Evolutionary conservation across 2,329 filamentous ascomycete genomes (phyloP).

Genomic region (Verticillium nonalfalfae): DNA sequence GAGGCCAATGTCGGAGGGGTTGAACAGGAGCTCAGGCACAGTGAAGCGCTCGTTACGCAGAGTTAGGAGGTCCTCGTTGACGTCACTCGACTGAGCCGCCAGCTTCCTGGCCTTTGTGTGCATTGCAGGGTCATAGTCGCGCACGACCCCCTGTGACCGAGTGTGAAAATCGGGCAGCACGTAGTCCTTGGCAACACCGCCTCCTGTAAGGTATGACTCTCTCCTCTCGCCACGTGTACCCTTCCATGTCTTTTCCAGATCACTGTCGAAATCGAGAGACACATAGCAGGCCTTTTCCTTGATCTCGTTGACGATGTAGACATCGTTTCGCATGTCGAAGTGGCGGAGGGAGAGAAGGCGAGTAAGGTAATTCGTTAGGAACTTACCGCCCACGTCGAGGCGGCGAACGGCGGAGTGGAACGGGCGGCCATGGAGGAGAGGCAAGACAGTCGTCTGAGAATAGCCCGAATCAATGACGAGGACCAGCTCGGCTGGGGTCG

Average conservation of each 20-base stretch:
- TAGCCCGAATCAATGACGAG: slow-evolving; percentile 88
- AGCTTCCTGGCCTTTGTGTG: slow-evolving; percentile 46
- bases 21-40: slow-evolving; percentile 86
- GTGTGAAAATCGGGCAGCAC: slow-evolving; percentile 75
- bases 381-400: slow-evolving; percentile 86
- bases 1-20: slow-evolving; percentile 78
- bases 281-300: slow-evolving; percentile 89
- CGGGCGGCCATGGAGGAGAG: slow-evolving; percentile 73
- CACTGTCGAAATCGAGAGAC: slow-evolving; percentile 65
- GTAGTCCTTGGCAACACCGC: slow-evolving; percentile 77
- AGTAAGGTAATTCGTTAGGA: slow-evolving; percentile 88
- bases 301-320: slow-evolving; percentile 89
- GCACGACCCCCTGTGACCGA: slow-evolving; percentile 57
- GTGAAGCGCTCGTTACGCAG: slow-evolving; percentile 88
- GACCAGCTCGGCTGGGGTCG: slow-evolving; percentile 68
- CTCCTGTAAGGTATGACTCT: slow-evolving; percentile 39
- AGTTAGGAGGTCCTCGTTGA: slow-evolving; percentile 73
- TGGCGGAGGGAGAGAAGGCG: slow-evolving; percentile 84
- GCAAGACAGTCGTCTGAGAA: slow-evolving; percentile 86
- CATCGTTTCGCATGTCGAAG: slow-evolving; percentile 93
- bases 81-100: slow-evolving; percentile 28
- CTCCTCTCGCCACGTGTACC: slow-evolving; percentile 57
- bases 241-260: slow-evolving; percentile 83
- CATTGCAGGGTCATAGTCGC: slow-evolving; percentile 67
- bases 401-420: slow-evolving; percentile 76